Evolutionary conservation across 108 stramenopile species (phyloP).

Genomic region (Epipyxis sp.): DNA sequence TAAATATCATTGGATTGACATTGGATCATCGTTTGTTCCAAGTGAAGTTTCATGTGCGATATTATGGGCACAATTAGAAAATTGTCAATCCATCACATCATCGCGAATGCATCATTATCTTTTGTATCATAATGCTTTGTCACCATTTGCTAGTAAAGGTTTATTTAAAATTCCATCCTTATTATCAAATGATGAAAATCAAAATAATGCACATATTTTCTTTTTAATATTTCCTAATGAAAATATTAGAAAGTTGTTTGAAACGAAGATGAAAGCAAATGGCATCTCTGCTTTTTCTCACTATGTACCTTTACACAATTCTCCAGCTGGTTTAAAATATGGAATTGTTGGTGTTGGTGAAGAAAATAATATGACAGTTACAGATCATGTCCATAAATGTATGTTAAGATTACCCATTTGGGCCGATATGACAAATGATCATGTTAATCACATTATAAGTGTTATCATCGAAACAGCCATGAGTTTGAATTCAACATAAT

Average conservation of each 20-base stretch:
- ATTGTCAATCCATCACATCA: neutral
- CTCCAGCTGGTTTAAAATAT: neutral
- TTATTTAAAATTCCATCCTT: neutral
- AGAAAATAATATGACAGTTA: neutral
- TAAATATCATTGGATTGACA: neutral
- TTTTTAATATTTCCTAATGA: neutral
- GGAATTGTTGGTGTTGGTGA: neutral
- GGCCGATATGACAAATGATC: neutral
- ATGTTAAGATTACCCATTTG: neutral
- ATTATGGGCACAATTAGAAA: neutral
- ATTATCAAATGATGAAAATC: too few relatives aligned
- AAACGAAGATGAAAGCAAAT: neutral
- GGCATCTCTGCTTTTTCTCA: neutral
- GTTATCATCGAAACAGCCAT: too few relatives aligned
- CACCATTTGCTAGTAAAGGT: neutral
- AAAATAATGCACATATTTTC: neutral
- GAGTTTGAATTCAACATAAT: too few relatives aligned
- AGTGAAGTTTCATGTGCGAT: neutral
- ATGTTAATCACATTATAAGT: neutral
- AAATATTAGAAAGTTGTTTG: neutral
- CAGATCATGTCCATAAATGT: neutral
- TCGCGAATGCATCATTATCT: neutral
- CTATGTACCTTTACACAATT: neutral
- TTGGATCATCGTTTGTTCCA: neutral
- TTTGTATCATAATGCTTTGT: neutral